Base-by-base conservation (phyloP, 176 grass and related monocot genomes). In the Phoenix dactylifera region DNA sequence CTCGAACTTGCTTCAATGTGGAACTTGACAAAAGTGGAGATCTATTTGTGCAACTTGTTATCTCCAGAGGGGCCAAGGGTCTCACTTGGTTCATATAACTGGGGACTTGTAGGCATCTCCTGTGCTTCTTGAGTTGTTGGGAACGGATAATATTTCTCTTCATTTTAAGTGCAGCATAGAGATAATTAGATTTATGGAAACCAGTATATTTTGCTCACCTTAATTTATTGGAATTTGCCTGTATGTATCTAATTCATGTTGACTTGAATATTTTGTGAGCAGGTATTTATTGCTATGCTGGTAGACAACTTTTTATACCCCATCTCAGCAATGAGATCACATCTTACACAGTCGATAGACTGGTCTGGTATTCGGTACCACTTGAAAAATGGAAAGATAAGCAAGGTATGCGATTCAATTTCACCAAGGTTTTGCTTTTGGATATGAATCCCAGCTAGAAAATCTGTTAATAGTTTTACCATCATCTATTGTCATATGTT, bases 251-350 rank as follows among this genome's bases (percentile, higher is more conserved):
- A 44, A 14, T 44, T 44, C 35, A 44, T 44, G 35, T 10, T 3
- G 9, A 44, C 35, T 44, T 44, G 35, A 44, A 63, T 57, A 59
- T 28, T 54, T 60, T 49, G n/a, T 18, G 51, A 74, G 57, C 74
- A 98, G 94, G 84, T 98, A 20, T 98, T 98, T 70, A 48, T 98
- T 61, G 77, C 94, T 71, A 74, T 98, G 71, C 70, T 98, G 29
- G 94, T 98, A 23, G 94, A 92, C 30, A 98, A 98, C 68, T 92
- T 98, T 52, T 72, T 93, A 10, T 98, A 98, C 64, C 94, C 94
- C 6, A 35, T 98, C 69, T 93, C 81, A 71, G 94, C 94, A 49
- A 63, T 89, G 18, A 67, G 94, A 22, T 89, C 84, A 57, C 85
- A 89, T 72, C 89, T 93, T 65, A 81, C 94, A 58, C 84, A 98